Conservation (phyloP, 2,329 filamentous ascomycete genomes). For the Claviceps maximensis region DNA sequence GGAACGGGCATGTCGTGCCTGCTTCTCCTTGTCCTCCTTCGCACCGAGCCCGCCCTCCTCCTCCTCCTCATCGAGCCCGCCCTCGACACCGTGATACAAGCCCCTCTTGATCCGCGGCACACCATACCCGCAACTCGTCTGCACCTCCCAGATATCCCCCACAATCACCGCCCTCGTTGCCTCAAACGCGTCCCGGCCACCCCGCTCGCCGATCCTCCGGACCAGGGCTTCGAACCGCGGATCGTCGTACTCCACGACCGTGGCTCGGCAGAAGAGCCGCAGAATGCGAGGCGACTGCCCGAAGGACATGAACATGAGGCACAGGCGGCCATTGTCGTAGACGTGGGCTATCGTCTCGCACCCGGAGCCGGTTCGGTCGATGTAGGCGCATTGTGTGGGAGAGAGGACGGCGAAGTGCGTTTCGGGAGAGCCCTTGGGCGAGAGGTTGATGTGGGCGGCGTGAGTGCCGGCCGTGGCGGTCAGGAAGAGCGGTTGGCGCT, state of each 20-base stretch:
- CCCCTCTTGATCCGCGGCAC: constrained; percentile 39
- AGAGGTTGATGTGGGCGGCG: constrained; percentile 61
- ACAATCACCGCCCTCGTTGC: constrained; percentile 48
- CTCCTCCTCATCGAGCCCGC: constrained; percentile 8
- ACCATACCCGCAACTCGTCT: constrained; percentile 54
- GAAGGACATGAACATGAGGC: constrained; percentile 61
- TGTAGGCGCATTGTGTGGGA: constrained; percentile 49
- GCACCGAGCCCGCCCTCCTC: neutral
- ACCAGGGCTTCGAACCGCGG: constrained; percentile 35
- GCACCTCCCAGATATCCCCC: constrained; percentile 49
- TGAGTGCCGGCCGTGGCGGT: constrained; percentile 56
- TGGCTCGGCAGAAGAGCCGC: constrained; percentile 47
- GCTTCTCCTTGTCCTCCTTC: constrained; percentile 6
- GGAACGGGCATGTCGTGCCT: neutral
- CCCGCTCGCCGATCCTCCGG: constrained; percentile 22
- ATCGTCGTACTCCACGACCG: constrained; percentile 46
- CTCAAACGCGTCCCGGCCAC: constrained; percentile 24
- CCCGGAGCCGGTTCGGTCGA: constrained; percentile 63
- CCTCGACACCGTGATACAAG: constrained; percentile 19
- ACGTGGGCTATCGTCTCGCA: constrained; percentile 65
- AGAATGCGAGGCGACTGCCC: constrained; percentile 46
- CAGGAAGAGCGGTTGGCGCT: constrained; percentile 60
- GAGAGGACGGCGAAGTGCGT: constrained; percentile 48
- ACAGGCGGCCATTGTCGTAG: constrained; percentile 64
- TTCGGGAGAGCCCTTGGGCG: constrained; percentile 56